Base-by-base conservation (phyloP, 2,329 filamentous ascomycete genomes). In the Colletotrichum navitas region DNA sequence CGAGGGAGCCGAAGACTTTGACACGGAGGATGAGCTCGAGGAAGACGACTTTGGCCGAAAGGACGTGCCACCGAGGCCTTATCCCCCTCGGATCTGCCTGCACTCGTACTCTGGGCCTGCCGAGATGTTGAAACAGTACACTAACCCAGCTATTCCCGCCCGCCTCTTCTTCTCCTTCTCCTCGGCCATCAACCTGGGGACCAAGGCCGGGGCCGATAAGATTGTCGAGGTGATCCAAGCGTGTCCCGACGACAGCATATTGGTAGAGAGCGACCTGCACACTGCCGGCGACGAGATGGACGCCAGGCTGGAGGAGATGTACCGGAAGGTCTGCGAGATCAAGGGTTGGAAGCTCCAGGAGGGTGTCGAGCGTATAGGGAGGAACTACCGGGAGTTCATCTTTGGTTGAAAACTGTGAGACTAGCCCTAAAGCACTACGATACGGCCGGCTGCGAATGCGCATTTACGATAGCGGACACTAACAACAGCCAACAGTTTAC, bases 231-330 rank as follows among this genome's bases (percentile, higher is more conserved):
- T 94, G 26, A 87, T 98, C 59, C 88, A 87, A 71, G 87, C 88
- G 3, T 86, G 97, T 3, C 95, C 96, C 0, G 92, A 94, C 74
- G 89, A 95, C 75, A 87, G 91, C 64, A 84, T 99, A 16, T 85
- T 99, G 26, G 87, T 97, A 2, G 96, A 99, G 81, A 98, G 94
- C 79, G 96, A 99, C 81, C 80, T 98, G 70, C 94, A 98, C 80
- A 88, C 84, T 26, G 96, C 95, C 0, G 96, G 96, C 0, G 85
- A 90, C 1, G 83, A 87, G 62, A 97, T 98, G 93, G 96, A 98
- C 78, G 81, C 83, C 2, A 83, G 89, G 71, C 82, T 99, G 16
- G 93, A 95, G 78, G 88, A 93, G 56, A 92, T 95, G 73, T 90
- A 92, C 66, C 85, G 91, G n/a, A 89, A 87, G 72, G 88, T 98